Conservation (phyloP, 2,329 filamentous ascomycete genomes). For the Exophiala lecanii-corni region DNA sequence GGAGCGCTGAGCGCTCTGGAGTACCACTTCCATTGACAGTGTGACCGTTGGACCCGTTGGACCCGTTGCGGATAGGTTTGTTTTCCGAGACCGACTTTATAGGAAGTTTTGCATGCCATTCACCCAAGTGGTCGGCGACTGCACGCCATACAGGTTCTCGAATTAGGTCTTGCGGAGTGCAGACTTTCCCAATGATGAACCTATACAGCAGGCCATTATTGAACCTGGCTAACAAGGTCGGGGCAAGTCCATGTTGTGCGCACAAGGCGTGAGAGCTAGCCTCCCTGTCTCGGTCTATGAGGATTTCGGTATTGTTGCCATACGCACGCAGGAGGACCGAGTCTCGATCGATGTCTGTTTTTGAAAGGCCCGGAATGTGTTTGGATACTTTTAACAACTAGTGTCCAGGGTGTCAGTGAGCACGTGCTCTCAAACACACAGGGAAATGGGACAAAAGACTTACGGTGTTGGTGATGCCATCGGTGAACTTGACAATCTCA, state of each 20-base stretch:
- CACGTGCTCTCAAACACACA: constrained; percentile 22
- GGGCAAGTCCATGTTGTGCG: constrained; percentile 76
- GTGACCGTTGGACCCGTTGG: constrained; percentile 12
- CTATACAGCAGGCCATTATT: constrained; percentile 94
- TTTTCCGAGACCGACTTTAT: constrained; percentile 43
- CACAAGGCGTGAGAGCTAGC: constrained; percentile 74
- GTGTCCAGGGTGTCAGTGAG: constrained; percentile 25
- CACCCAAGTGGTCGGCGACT: constrained; percentile 75
- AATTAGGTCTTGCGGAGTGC: constrained; percentile 74
- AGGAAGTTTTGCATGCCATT: constrained; percentile 81
- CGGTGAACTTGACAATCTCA: constrained; percentile 86
- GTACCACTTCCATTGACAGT: constrained; percentile 7
- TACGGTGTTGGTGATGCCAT: constrained; percentile 95
- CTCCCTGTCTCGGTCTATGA: constrained; percentile 87
- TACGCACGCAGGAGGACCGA: constrained; percentile 89
- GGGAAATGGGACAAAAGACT: constrained; percentile 29
- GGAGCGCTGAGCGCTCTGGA: not conserved
- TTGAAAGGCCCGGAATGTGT: constrained; percentile 59
- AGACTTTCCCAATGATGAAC: constrained; percentile 77
- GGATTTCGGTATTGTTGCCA: constrained; percentile 85
- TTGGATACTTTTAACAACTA: constrained; percentile 50
- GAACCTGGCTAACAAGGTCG: constrained; percentile 83
- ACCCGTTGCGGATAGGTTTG: constrained; percentile 15
- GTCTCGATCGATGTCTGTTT: constrained; percentile 74
- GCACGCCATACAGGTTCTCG: constrained; percentile 72